Evolutionary conservation across 2,329 filamentous ascomycete genomes (phyloP).

Genomic region (Alternaria novae-zelandiae): DNA sequence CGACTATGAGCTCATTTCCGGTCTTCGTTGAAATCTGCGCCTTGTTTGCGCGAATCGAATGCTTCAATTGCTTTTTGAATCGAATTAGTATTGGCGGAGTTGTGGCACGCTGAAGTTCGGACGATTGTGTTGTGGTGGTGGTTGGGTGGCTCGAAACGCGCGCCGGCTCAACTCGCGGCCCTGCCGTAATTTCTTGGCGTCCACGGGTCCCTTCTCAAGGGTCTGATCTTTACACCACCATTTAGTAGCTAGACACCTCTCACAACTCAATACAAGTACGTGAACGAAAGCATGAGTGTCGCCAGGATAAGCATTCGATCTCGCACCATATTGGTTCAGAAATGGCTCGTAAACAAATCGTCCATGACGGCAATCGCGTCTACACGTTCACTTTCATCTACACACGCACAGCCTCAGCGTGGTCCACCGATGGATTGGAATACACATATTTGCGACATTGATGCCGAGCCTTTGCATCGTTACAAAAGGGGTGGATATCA

Average conservation of each 20-base stretch:
- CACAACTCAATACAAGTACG: neutral
- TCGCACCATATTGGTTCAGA: neutral
- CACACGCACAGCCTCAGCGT: neutral
- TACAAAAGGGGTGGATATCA: constrained; percentile 27
- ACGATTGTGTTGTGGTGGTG: neutral
- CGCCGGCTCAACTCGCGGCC: neutral
- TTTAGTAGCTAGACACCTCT: neutral
- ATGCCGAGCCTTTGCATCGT: constrained; percentile 30
- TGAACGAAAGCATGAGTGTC: neutral
- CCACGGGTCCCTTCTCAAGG: neutral
- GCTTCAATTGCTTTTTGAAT: neutral
- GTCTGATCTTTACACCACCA: neutral
- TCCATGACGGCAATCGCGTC: neutral
- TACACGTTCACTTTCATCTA: neutral
- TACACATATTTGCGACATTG: constrained; percentile 14
- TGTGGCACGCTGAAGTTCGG: neutral
- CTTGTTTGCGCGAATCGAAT: neutral
- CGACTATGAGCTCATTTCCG: neutral
- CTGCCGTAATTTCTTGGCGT: neutral
- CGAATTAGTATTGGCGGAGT: fast-evolving
- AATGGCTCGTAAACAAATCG: neutral
- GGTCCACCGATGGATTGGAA: neutral
- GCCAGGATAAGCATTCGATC: neutral
- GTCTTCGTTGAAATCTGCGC: too few relatives aligned
- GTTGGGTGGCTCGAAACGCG: neutral